Evolutionary conservation across 108 stramenopile species (phyloP).

Genomic region (Skeletonema costatum): DNA sequence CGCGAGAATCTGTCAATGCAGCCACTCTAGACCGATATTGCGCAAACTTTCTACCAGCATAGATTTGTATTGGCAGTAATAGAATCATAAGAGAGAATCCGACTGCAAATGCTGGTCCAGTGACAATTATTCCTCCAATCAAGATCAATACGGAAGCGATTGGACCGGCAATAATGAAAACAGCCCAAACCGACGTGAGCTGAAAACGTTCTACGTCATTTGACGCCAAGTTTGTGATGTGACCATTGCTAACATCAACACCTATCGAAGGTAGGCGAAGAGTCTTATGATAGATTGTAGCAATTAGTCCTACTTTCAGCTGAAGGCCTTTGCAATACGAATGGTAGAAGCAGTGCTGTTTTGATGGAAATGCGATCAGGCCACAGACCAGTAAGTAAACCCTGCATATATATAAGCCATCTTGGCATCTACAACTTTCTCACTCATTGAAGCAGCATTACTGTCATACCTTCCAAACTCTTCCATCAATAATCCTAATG

Average conservation of each 20-base stretch:
- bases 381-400: constrained; percentile 9
- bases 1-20: constrained; percentile 82
- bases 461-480: constrained; percentile 2
- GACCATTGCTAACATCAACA: constrained; percentile 19
- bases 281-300: constrained; percentile 64
- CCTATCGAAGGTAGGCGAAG: constrained; percentile 10
- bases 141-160: constrained; percentile 46
- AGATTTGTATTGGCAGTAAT: constrained; percentile 85
- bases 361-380: constrained; percentile 22
- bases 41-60: constrained; percentile 70
- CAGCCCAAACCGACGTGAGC: constrained; percentile 27
- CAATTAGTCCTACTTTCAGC: constrained; percentile 31
- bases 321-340: constrained; percentile 30
- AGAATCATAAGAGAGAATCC: constrained; percentile 79
- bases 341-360: constrained; percentile 27
- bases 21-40: constrained; percentile 72
- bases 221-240: constrained; percentile 51
- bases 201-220: constrained; percentile 57
- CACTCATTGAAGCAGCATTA: neutral
- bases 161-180: constrained; percentile 39
- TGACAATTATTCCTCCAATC: constrained; percentile 15
- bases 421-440: neutral
- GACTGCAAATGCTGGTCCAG: constrained; percentile 73
- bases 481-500: constrained; percentile 15
- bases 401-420: constrained; percentile 6